phyloP scores from a whole-genome alignment of 202 grass and related monocot genomes.

The Cymbopogon flexuosus region DNA sequence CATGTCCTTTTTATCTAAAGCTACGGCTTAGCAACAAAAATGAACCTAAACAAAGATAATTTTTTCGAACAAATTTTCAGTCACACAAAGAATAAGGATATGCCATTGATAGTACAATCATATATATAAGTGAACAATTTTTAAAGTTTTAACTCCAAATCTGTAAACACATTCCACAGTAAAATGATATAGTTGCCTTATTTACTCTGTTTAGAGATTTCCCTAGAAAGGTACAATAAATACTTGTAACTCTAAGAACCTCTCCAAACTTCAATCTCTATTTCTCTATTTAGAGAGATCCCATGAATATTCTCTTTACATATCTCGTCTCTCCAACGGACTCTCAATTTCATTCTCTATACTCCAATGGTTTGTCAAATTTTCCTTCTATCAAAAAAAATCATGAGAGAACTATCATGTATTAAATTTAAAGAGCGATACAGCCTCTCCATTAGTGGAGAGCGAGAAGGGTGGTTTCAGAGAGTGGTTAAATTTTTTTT shows the following conservation, averaged over 20 bases:
- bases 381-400: background rate
- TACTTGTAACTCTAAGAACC: background rate
- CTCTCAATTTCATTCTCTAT: background rate
- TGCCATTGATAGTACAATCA: background rate
- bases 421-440: background rate
- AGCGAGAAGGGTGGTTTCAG: background rate
- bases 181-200: background rate
- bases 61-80: background rate
- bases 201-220: slow-evolving; percentile 17
- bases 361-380: background rate
- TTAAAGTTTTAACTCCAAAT: slow-evolving; percentile 2
- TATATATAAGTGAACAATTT: background rate
- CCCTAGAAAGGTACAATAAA: slow-evolving; percentile 18
- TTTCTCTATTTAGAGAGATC: background rate
- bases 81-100: background rate
- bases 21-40: background rate
- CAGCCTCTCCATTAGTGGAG: background rate
- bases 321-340: background rate
- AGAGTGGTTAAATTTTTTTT: background rate
- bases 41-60: slow-evolving; percentile 14
- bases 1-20: background rate
- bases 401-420: background rate
- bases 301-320: background rate
- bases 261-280: background rate
- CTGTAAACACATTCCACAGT: background rate